Conservation (phyloP, 2,329 filamentous ascomycete species). For the Leptographium procerum region DNA sequence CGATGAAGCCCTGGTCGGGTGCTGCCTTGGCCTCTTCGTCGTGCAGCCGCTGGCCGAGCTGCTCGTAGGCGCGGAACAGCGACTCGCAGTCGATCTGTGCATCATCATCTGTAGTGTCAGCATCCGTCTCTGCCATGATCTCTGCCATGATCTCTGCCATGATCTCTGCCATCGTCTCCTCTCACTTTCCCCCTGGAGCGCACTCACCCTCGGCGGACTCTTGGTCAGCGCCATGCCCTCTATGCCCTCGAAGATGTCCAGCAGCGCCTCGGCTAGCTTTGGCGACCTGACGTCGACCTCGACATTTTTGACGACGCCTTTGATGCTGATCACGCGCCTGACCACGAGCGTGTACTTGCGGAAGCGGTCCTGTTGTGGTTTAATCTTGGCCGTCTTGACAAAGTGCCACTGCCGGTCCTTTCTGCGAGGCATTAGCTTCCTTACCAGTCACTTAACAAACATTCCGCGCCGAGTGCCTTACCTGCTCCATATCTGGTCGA, state of each 20-base stretch:
- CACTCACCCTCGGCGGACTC: not conserved
- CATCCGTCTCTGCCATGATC: not conserved
- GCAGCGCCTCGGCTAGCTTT: not conserved
- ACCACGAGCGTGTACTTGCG: not conserved
- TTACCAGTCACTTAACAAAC: no score
- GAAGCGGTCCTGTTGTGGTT: not conserved
- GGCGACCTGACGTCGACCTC: not conserved
- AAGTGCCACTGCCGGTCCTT: conserved; percentile 1
- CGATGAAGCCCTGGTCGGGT: conserved; percentile 16
- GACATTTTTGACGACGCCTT: not conserved
- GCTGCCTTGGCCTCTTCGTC: not conserved
- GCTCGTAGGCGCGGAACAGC: not conserved
- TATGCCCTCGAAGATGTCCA: not conserved
- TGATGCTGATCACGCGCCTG: not conserved
- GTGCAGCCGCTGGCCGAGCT: not conserved
- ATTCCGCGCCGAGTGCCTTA: not conserved
- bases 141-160: not conserved
- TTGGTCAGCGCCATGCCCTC: not conserved
- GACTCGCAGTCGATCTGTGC: not conserved
- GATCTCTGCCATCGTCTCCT: not conserved
- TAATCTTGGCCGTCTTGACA: conserved; percentile 1
- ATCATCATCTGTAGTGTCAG: no score
- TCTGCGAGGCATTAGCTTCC: not conserved
- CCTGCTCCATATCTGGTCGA: conserved; percentile 5
- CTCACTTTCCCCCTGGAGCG: not conserved